These are phyloP conservation scores for Eutrema yunnanense DNA, from an alignment of 345 rosid species.

Conservation along the genomic window DNA sequence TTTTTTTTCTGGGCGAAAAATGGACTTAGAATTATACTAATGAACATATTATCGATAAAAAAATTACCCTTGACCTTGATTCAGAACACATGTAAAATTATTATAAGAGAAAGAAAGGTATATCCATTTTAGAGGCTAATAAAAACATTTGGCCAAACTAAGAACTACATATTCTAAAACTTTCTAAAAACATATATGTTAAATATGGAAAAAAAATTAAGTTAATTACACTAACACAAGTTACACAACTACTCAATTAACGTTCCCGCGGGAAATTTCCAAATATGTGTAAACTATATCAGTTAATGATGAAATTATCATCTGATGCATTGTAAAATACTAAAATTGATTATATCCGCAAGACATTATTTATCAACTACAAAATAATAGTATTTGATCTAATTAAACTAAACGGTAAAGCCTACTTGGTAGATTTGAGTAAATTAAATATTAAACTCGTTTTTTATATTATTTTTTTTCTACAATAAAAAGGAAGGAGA, in stretches of 20 bases:
- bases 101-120: no score
- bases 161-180: background rate
- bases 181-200: background rate
- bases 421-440: constrained; percentile 8
- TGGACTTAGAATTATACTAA: no score
- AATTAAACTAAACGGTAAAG: background rate
- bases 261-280: background rate
- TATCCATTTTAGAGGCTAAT: no score
- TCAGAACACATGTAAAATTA: no score
- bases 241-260: background rate
- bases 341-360: background rate
- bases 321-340: background rate
- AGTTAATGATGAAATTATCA: background rate
- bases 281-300: background rate
- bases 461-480: background rate
- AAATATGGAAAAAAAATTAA: background rate
- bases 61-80: no score
- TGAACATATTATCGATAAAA: no score
- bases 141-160: background rate
- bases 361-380: background rate
- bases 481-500: background rate
- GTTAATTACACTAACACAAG: no score
- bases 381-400: background rate
- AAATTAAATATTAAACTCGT: background rate
- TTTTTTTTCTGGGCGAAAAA: no score